Base-by-base conservation (phyloP, 2,329 filamentous ascomycete genomes). In the Aspergillus novofumigatus region DNA sequence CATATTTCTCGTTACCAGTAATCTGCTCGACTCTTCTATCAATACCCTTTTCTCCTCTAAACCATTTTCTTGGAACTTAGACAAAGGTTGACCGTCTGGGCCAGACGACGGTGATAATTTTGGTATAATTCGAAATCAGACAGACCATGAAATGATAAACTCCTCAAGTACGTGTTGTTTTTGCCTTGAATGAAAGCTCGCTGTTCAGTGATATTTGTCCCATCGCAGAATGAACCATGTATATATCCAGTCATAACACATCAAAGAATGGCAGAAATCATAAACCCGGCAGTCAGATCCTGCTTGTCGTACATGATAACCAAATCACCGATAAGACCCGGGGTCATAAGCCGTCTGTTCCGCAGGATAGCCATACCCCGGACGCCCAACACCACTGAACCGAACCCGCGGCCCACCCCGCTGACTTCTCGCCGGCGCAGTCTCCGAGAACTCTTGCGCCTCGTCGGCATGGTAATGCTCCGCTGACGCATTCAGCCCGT, bases 301-400 rank as follows among this genome's bases (percentile, higher is more conserved):
- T n/a, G n/a, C 29, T 48, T 55, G 32, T 14, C 32, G n/a, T n/a
- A n/a, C 11, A 29, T 1, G 32, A 14, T 14, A 35, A 17, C 32
- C 1, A 35, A 35, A 1, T 72, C 58, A 73, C 35, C 70, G 64
- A 63, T 72, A 70, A 38, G 61, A 63, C 11, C 62, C 66, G 41
- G 71, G 65, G 38, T 74, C 73, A 69, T 75, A 75, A 2, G 62
- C 64, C 25, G 72, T 75, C 58, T 74, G 67, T 58, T 71, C 67
- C 21, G 58, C 53, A 2, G 67, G 67, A 42, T 63, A 60, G 11
- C 55, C 57, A 61, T 75, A 66, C 11, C 60, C 66, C 38, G 56
- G 57, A 56, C 60, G 62, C 48, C 64, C 64, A 57, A 60, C 62
- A 45, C 58, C 52, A 48, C 61, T 65, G 55, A 67, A 69, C 10